Base-by-base conservation (phyloP, 2,329 filamentous ascomycete species). In the Scytalidium sp. region DNA sequence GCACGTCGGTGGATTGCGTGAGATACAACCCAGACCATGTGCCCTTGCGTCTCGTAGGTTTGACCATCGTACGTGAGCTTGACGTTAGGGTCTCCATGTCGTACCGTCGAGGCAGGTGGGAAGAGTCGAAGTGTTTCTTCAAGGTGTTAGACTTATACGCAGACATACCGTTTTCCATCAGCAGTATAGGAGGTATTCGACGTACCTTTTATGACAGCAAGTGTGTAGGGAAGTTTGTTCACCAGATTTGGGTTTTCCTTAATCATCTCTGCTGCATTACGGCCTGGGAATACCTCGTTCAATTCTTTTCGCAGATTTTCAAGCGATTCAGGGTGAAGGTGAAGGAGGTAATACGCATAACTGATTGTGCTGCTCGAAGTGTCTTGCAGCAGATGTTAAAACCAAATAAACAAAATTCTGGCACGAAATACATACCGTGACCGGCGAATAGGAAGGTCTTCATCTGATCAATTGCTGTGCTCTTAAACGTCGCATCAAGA, bases 1-100 rank as follows among this genome's bases (percentile, higher is more conserved):
- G 67, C 60, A 55, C 69, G 65, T 10, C 68, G 67, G 39, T 75
- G 71, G 43, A 55, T 56, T 6, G 50, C 29, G 3, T 52, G 43
- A 9, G 45, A n/a, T 1, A 50, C 43, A 17, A 55, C 40, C 11
- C 20, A 22, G 15, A 56, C 47, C 41, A 55, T 51, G 10, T 48
- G 43, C 9, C 46, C 44, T 8, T 41, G 45, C 3, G 49, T 50
- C 3, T 49, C 48, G 21, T 58, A 55, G 27, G 27, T 40, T 11
- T 47, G 46, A 3, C 48, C 50, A 10, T 54, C 44, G 25, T 48
- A 52, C 13, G 50, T 50, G 19, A 45, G 22, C 5, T 45, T 51
- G 27, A 44, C 45, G 3, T 47, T 46, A 5, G 47, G 44, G 9
- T 25, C 27, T 21, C 51, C 53, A 29, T 44, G 39, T 10, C 48